Percentiles rank a stretch among this genome's conserved stretches.
Evolutionary conservation across 2,329 filamentous ascomycete species (phyloP).

Genomic region (Penicillium expansum): DNA sequence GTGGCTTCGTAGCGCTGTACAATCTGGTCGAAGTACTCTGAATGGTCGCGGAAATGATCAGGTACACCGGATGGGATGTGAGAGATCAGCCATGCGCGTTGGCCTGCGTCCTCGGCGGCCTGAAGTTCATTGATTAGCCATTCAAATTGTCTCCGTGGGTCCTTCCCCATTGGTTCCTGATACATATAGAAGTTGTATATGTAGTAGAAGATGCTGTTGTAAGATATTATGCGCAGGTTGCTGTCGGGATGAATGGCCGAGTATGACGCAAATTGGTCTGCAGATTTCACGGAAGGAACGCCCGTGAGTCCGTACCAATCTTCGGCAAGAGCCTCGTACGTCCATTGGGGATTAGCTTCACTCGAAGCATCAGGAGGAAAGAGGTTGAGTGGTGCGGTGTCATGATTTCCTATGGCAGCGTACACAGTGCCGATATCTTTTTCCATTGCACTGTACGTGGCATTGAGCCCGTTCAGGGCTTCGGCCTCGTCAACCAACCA

Average conservation of each 20-base stretch:
- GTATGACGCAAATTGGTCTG: slow-evolving; percentile 50
- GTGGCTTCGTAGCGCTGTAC: slow-evolving; percentile 54
- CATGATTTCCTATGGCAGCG: slow-evolving; percentile 58
- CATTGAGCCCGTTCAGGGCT: slow-evolving; percentile 39
- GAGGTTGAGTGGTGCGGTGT: slow-evolving; percentile 53
- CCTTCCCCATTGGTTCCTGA: slow-evolving; percentile 49
- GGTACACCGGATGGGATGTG: slow-evolving; percentile 55
- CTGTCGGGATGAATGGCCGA: slow-evolving; percentile 46
- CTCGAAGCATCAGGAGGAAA: slow-evolving; percentile 46
- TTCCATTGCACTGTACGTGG: slow-evolving; percentile 51
- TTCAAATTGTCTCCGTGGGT: slow-evolving; percentile 53
- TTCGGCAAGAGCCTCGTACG: slow-evolving; percentile 50
- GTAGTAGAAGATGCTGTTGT: slow-evolving; percentile 62
- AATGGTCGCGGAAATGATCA: slow-evolving; percentile 54
- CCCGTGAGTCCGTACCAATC: slow-evolving; percentile 53
- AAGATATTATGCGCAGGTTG: slow-evolving; percentile 57
- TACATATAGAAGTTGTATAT: slow-evolving; percentile 58
- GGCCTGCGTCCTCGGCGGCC: slow-evolving; percentile 50
- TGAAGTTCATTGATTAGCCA: slow-evolving; percentile 57
- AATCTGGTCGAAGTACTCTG: slow-evolving; percentile 55
- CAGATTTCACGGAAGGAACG: slow-evolving; percentile 31
- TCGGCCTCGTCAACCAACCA: slow-evolving; percentile 38
- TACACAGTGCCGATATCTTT: slow-evolving; percentile 47
- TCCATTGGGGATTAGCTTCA: slow-evolving; percentile 49
- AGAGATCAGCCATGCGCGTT: slow-evolving; percentile 58